Evolutionary conservation across 2,329 filamentous ascomycete species (phyloP).

Genomic region (Anisogramma anomala): DNA sequence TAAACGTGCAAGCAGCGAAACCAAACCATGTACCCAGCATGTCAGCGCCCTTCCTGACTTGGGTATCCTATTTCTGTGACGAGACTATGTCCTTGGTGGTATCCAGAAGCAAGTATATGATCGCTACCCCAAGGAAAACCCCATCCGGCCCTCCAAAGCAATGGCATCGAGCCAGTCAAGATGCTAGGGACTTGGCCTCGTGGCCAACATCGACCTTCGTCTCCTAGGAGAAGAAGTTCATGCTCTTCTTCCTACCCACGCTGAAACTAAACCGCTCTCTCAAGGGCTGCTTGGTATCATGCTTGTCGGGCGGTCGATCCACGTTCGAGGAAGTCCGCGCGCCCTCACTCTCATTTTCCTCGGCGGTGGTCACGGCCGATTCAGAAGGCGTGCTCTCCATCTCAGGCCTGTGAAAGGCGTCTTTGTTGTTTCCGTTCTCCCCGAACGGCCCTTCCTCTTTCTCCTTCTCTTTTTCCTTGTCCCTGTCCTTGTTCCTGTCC

Average conservation of each 20-base stretch:
- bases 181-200: too few species aligned
- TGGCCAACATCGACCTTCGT: too few species aligned
- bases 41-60: too few species aligned
- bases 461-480: slow-evolving; percentile 22
- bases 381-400: slow-evolving; percentile 4
- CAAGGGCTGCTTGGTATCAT: slow-evolving; percentile 28
- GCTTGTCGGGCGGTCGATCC: slow-evolving; percentile 27
- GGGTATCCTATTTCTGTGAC: too few species aligned
- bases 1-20: too few species aligned
- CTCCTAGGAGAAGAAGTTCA: slow-evolving; percentile 22
- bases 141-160: too few species aligned
- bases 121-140: too few species aligned
- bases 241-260: slow-evolving; percentile 53
- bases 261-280: slow-evolving; percentile 20
- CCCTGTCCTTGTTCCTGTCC: slow-evolving; percentile 31
- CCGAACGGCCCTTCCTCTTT: slow-evolving; percentile 18
- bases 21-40: too few species aligned
- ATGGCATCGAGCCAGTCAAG: too few species aligned
- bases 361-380: slow-evolving; percentile 13
- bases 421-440: slow-evolving; percentile 16
- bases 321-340: slow-evolving; percentile 10
- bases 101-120: too few species aligned
- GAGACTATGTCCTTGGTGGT: too few species aligned
- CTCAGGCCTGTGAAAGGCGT: slow-evolving; percentile 6
- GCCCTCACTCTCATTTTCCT: slow-evolving; percentile 18